Base-by-base conservation (phyloP, 805 yeast genomes). In the Clavispora phyllophila region DNA sequence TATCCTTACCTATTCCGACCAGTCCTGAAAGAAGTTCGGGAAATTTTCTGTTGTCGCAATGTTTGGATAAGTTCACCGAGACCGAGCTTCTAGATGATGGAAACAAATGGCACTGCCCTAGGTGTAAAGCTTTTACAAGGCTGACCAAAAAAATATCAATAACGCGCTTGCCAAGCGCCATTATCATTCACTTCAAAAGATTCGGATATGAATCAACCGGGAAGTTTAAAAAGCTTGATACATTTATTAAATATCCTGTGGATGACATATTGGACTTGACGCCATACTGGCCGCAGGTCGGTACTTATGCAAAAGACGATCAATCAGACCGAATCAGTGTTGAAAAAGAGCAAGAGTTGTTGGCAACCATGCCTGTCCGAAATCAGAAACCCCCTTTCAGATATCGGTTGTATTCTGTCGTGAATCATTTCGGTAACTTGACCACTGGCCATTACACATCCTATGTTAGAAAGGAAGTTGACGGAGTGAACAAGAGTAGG, bases 361-460 rank as follows among this genome's bases (percentile, higher is more conserved):
- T 77, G 23, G 63, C 74, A 5, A 66, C 75, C 10, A 73, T 87
- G 18, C 84, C 87, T 0, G 48, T 60, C 1, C 66, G 95, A 46
- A 88, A 86, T 17, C 96, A 89, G 63, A 58, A 60, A 0, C 82
- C 95, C 0, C 96, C 96, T 2, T 90, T 88, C 63, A 68, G 74
- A 22, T 90, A 89, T 60, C 77, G 77, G 47, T 61, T 90, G 18
- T 84, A 78, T 55, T 96, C 86, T 0, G 96, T 89, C 1, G 87
- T 87, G 13, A 81, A 87, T 50, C 97, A 90, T 61, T 80, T 66
- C 47, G 97, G 97, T 10, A 81, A 84, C 31, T 69, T 90, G 29
- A 76, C 81, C 33, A 85, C 90, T 8, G 97, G 97, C 0, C 97
- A 90, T 62, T 90, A 90, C 62, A 90, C 96, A 0, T 68, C 95